Evolutionary conservation across 352 stramenopile species (phyloP), one percentile per base, ranked within the genome.

Genomic region (Phytophthora agathidicida): DNA sequence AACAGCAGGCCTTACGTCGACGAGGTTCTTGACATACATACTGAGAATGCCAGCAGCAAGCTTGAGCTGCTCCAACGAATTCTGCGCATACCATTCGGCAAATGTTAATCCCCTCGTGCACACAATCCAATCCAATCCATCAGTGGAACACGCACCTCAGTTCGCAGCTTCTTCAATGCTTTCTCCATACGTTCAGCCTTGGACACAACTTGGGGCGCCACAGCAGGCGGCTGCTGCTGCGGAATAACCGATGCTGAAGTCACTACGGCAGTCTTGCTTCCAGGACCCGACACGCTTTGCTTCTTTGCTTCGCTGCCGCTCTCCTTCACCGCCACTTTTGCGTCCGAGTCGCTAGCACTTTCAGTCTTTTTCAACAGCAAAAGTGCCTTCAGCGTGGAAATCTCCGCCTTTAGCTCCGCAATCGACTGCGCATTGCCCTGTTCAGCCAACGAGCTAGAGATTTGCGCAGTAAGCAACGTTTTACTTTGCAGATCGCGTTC

Each of bases 11-110:
- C 58, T 46, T 77, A 90, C 83, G 73, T 93, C 84, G 16, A 90
- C 69, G 11, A 94, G 60, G 54, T 94, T 94, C 73, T 91, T 92
- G 51, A 91, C 82, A 71, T 94, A 94, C 84, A 94, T 94, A 52
- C 80, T 83, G 17, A 94, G 71, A 54, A 94, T 89, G 2, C 79
- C 75, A 8, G 77, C 71, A 48, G 78, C 82, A 19, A 87, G 42
- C 38, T 91, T 85, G 5, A 94, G 62, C 55, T 89, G 71, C 28
- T 92, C 84, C 20, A 82, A 43, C 14, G 80, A 76, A 27, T 94
- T 94, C 84, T 94, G 45, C 20, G 49, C 28, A 35, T 11, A 11
- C 35, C 60, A 31, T 24, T 14, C 36, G 17, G 53, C 5, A 30
- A 20, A 57, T 17, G 14, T 58, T 58, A 43, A 19, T 41, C 17